phyloP scores from a whole-genome alignment of 345 rosid species.

The Populus simonii region DNA sequence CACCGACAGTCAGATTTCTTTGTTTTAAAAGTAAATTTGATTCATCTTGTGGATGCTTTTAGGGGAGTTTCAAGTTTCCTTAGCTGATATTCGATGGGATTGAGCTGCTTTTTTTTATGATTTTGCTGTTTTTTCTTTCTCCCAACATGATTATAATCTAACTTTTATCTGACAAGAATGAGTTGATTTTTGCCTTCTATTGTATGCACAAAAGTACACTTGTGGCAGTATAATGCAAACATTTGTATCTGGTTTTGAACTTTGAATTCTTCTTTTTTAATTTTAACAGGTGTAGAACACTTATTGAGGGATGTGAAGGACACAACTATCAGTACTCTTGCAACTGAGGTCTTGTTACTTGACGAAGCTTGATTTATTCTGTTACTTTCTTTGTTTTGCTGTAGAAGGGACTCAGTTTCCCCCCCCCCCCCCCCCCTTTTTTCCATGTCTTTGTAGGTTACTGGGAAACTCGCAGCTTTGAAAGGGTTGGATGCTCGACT shows the following conservation, averaged over 20 bases:
- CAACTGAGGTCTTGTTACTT: slow-evolving; percentile 60
- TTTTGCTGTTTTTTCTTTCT: background rate
- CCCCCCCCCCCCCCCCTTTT: background rate
- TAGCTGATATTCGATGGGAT: background rate
- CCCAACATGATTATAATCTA: background rate
- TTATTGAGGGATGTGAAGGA: slow-evolving; percentile 90
- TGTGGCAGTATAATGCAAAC: background rate
- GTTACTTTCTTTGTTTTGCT: background rate
- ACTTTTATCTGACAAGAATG: background rate
- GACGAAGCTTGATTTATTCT: background rate
- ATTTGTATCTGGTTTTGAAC: background rate
- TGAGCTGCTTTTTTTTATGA: background rate
- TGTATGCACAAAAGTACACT: background rate
- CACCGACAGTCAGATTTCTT: background rate
- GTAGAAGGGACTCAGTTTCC: too few relatives aligned
- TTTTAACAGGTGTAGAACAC: slow-evolving; percentile 68
- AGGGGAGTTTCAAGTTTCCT: background rate
- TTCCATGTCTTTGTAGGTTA: slow-evolving; percentile 39
- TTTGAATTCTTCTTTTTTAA: background rate
- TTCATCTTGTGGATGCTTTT: background rate
- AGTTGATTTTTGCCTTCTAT: background rate
- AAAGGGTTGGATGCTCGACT: slow-evolving; percentile 85
- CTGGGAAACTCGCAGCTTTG: slow-evolving; percentile 74
- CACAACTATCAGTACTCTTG: slow-evolving; percentile 83
- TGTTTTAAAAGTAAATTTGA: background rate